Conservation (phyloP, 2,329 filamentous ascomycete genomes). For the Bisporella sp. region DNA sequence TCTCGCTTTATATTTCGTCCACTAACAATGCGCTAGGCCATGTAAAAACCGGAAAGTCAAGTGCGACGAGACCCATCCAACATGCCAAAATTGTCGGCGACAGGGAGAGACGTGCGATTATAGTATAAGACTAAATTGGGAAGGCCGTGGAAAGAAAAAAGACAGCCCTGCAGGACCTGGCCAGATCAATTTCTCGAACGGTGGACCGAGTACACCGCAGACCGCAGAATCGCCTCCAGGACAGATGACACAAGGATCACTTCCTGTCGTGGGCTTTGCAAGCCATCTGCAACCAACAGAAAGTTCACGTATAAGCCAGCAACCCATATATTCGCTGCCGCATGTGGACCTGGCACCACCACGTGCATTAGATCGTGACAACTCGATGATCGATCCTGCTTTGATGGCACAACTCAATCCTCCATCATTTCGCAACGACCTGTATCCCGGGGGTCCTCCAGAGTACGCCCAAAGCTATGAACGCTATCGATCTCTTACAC, state of each 20-base stretch:
- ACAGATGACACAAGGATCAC: too few relatives aligned
- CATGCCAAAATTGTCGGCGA: slow-evolving; percentile 65
- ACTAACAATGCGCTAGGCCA: slow-evolving; percentile 44
- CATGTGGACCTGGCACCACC: not conserved
- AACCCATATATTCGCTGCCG: too few relatives aligned
- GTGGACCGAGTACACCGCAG: slow-evolving; percentile 1
- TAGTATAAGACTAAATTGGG: slow-evolving; percentile 75
- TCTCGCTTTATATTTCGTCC: not conserved
- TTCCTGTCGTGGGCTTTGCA: too few relatives aligned
- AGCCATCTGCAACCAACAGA: too few relatives aligned
- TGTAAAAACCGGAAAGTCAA: slow-evolving; percentile 77
- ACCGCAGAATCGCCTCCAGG: too few relatives aligned
- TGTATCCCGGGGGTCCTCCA: not conserved
- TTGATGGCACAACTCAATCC: slow-evolving; percentile 3
- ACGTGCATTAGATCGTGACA: not conserved
- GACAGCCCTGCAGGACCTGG: slow-evolving; percentile 21
- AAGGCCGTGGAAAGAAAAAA: slow-evolving; percentile 57
- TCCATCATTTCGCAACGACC: not conserved
- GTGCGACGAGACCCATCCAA: slow-evolving; percentile 72
- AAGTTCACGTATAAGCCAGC: too few relatives aligned
- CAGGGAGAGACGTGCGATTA: slow-evolving; percentile 73
- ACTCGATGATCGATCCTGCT: slow-evolving; percentile 15
- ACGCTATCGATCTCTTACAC: slow-evolving; percentile 11
- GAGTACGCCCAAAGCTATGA: slow-evolving; percentile 20
- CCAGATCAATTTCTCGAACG: slow-evolving; percentile 11